Evolutionary conservation across 1,139 yeast genomes (phyloP), one percentile per base, ranked within the genome.

Genomic region (Yamadazyma dushanensis): DNA sequence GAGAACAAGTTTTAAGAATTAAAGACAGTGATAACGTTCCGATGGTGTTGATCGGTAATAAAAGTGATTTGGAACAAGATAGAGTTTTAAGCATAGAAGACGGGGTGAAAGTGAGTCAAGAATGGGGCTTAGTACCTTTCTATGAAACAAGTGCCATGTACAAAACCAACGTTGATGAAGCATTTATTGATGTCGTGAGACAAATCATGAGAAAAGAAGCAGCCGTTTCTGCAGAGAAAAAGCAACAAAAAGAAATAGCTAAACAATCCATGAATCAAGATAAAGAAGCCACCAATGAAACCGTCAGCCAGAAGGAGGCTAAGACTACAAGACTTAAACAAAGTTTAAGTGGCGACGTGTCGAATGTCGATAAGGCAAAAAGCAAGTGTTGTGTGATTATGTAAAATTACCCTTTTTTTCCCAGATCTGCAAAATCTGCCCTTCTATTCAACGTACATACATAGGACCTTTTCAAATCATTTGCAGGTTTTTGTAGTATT

Each of bases 131-230:
- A 54, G 92, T 84, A 6, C 90, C 96, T 14, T 92, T 90, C 58
- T 87, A 87, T 60, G 97, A 92, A 65, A 87, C 97, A 5, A 83
- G 95, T 46, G 97, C 98, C 26, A 84, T 89, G 75, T 78, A 85
- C 49, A 85, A 87, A 57, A 81, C 89, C 39, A 90, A 92, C 55
- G 95, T 90, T 32, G 95, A 85, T 51, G 92, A 84, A 51, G 95
- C 96, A 2, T 92, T 92, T 55, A 71, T 86, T 45, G 94, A 86
- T 49, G 83, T 92, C 33, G 97, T 92, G 6, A 75, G 96, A 59
- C 94, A 85, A 50, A 88, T 90, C 43, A 83, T 83, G 72, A 73
- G 89, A 53, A 82, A 80, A 49, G 94, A 84, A 56, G 78, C 79
- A 8, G 71, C 69, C 24, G 59, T 62, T 20, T 63, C 63, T 37